phyloP scores from a whole-genome alignment of 2,329 filamentous ascomycete species.

The Trichoderma citrinoviride region DNA sequence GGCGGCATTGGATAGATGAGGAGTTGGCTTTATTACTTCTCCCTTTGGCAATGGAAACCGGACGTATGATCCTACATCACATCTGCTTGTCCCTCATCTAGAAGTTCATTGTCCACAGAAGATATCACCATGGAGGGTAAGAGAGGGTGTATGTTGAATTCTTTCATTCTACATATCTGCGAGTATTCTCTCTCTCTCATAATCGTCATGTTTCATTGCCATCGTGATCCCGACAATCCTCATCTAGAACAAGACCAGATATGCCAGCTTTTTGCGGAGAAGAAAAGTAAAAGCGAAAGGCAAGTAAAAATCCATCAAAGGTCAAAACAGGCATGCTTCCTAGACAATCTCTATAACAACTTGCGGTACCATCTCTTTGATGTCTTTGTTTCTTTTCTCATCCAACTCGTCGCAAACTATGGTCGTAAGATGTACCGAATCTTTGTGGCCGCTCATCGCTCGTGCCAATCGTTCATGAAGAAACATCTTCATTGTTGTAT shows the following conservation, averaged over 20 bases:
- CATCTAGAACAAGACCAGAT: conserved; percentile 23
- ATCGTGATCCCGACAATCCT: conserved; percentile 34
- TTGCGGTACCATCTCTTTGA: conserved; percentile 15
- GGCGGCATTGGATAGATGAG: background rate
- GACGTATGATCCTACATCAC: background rate
- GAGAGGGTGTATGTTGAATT: background rate
- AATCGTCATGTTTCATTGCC: conserved; percentile 34
- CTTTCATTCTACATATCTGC: background rate
- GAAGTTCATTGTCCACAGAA: background rate
- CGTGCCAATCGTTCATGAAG: background rate
- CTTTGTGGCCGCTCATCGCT: background rate
- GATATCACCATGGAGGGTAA: background rate
- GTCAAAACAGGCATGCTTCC: conserved; percentile 9
- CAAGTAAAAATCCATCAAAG: background rate
- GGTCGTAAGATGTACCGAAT: conserved; percentile 5
- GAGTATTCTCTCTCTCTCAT: conserved; percentile 31
- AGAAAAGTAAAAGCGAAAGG: background rate
- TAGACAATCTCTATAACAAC: conserved; percentile 8
- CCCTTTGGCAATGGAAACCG: too few species aligned
- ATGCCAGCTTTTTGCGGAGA: conserved; percentile 1
- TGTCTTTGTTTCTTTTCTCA: background rate
- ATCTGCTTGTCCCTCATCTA: too few species aligned
- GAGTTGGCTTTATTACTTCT: too few species aligned
- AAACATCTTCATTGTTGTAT: background rate
- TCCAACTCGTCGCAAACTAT: background rate